Percentiles rank a stretch among this genome's conserved stretches.
Conservation (phyloP, 2,329 filamentous ascomycete genomes). For the Phialophora macrospora region DNA sequence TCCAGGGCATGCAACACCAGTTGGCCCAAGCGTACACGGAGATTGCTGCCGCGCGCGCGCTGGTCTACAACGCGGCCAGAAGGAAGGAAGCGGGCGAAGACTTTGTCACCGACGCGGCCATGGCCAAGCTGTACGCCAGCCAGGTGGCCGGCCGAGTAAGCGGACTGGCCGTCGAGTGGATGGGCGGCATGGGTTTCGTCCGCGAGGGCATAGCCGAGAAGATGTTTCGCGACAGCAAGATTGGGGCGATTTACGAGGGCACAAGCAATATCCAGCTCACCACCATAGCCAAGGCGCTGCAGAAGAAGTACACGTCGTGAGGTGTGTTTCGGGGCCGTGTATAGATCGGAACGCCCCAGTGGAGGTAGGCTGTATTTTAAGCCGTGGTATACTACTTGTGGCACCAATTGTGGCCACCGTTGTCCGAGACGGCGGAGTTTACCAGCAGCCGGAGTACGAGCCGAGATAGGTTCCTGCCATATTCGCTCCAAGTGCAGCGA, state of each 20-base stretch:
- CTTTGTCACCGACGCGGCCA: constrained; percentile 93
- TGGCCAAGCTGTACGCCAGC: constrained; percentile 95
- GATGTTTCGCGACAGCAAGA: constrained; percentile 97
- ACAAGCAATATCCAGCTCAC: constrained; percentile 70
- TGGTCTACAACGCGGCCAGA: constrained; percentile 93
- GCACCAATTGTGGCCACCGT: too few relatives aligned
- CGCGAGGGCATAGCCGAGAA: constrained; percentile 96
- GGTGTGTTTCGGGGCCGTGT: neutral
- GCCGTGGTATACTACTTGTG: neutral
- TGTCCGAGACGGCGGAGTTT: neutral
- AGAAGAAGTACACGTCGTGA: constrained; percentile 69
- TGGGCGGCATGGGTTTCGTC: constrained; percentile 99
- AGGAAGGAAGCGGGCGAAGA: constrained; percentile 98
- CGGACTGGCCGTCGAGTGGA: constrained; percentile 92
- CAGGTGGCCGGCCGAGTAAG: constrained; percentile 90
- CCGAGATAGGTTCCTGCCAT: neutral
- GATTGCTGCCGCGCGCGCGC: constrained; percentile 84
- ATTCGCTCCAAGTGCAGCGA: neutral
- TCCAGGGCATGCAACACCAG: constrained; percentile 99
- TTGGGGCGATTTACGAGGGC: constrained; percentile 96
- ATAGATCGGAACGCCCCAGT: constrained; percentile 1
- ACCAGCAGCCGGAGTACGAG: neutral
- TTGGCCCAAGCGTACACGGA: constrained; percentile 95
- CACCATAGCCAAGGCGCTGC: constrained; percentile 72
- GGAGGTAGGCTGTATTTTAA: constrained; percentile 9